These are phyloP conservation scores for Baorangia bicolor DNA, from an alignment of 768 basidiomycete genomes.

Conservation along the genomic window DNA sequence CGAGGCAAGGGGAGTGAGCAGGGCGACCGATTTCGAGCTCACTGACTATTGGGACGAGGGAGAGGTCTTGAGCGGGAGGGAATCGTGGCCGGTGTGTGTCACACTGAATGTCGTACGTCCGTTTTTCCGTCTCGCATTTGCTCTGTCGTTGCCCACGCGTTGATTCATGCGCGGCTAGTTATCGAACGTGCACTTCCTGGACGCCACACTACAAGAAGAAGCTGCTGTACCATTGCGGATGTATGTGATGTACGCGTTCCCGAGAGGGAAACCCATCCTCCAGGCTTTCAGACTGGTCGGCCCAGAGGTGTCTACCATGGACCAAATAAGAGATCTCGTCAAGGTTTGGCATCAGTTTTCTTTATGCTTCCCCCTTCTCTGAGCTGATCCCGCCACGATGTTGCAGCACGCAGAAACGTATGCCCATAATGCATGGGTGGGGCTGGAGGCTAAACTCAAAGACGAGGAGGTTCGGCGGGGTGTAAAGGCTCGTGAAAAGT, in stretches of 20 bases:
- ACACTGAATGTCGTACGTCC: conserved; percentile 72
- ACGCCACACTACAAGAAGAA: conserved; percentile 73
- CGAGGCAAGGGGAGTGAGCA: conserved; percentile 47
- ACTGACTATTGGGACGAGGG: conserved; percentile 90
- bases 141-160: background rate
- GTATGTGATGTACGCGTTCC: conserved; percentile 64
- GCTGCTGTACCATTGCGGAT: conserved; percentile 60
- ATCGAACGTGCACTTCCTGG: conserved; percentile 64
- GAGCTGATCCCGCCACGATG: conserved; percentile 45
- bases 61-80: conserved; percentile 56
- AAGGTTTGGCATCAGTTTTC: conserved; percentile 46
- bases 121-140: background rate
- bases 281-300: conserved; percentile 69
- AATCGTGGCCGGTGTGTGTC: conserved; percentile 72
- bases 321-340: conserved; percentile 50
- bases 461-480: conserved; percentile 62
- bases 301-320: conserved; percentile 51
- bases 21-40: conserved; percentile 80
- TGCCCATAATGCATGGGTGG: conserved; percentile 53
- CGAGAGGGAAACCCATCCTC: conserved; percentile 39
- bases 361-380: background rate
- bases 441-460: conserved; percentile 61
- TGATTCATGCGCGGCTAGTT: conserved; percentile 38
- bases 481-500: conserved; percentile 57
- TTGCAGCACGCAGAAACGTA: conserved; percentile 66